Evolutionary conservation across 2,329 filamentous ascomycete species (phyloP).

Genomic region (Intubia oerlemansii): DNA sequence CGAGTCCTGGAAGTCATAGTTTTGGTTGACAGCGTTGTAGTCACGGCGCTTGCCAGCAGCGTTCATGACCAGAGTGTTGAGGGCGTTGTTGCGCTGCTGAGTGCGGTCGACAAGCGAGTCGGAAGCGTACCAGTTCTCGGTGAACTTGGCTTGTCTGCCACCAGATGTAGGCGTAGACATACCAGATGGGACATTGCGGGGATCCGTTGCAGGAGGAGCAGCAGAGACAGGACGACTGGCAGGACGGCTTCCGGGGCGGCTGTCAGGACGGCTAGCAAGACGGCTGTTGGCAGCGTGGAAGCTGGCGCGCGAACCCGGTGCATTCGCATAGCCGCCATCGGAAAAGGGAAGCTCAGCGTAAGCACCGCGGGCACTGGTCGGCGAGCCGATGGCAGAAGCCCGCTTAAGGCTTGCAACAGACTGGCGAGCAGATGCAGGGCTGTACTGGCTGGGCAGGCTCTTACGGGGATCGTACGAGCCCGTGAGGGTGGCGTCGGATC

Average conservation of each 20-base stretch:
- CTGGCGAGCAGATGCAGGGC: slow-evolving; percentile 20
- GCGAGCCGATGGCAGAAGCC: slow-evolving; percentile 16
- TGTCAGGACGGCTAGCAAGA: slow-evolving; percentile 5
- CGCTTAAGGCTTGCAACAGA: slow-evolving; percentile 18
- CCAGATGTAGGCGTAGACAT: slow-evolving; percentile 5
- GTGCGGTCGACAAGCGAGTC: slow-evolving; percentile 32
- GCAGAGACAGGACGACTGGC: slow-evolving; percentile 1
- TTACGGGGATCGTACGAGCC: slow-evolving; percentile 29
- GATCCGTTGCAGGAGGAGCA: not conserved
- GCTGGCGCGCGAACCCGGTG: slow-evolving; percentile 3
- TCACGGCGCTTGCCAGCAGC: slow-evolving; percentile 15
- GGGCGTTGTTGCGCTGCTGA: slow-evolving; percentile 25
- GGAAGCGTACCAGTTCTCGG: slow-evolving; percentile 31
- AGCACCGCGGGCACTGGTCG: slow-evolving; percentile 16
- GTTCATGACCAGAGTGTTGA: slow-evolving; percentile 14
- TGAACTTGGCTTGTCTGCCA: slow-evolving; percentile 24
- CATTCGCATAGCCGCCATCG: slow-evolving; percentile 14
- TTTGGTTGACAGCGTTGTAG: slow-evolving; percentile 26
- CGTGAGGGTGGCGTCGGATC: slow-evolving; percentile 29
- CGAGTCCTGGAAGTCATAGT: slow-evolving; percentile 15
- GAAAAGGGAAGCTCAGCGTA: slow-evolving; percentile 28
- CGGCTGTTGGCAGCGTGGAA: slow-evolving; percentile 1
- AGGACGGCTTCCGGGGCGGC: slow-evolving; percentile 1
- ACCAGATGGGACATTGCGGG: too few species aligned
- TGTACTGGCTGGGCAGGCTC: slow-evolving; percentile 32